Evolutionary conservation across 495 filamentous ascomycete genomes (phyloP).

Genomic region (Talaromyces liani): DNA sequence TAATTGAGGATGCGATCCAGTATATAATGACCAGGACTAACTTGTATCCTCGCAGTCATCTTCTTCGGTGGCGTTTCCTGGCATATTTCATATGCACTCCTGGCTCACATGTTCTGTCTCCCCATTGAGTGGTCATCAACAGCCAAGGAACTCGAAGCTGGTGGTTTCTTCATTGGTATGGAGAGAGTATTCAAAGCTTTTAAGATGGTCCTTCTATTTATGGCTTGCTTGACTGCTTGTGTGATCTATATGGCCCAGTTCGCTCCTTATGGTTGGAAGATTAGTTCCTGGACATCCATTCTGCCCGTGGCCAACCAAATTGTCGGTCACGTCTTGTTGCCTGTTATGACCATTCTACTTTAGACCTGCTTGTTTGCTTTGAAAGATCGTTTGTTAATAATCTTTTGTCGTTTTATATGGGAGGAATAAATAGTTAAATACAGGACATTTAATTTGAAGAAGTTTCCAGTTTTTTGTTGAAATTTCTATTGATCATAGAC

Average conservation of each 20-base stretch:
- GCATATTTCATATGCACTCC: constrained; percentile 37
- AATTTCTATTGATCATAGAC: background rate
- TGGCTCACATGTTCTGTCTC: constrained; percentile 42
- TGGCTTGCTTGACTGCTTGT: constrained; percentile 48
- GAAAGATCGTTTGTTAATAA: background rate
- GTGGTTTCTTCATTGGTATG: constrained; percentile 74
- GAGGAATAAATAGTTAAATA: background rate
- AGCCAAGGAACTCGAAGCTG: constrained; percentile 53
- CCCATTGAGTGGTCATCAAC: constrained; percentile 45
- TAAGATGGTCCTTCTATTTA: constrained; percentile 67
- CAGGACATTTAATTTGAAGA: background rate
- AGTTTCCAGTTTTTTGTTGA: background rate
- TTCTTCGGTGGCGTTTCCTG: constrained; percentile 42
- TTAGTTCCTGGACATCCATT: constrained; percentile 73
- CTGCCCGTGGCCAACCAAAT: constrained; percentile 35
- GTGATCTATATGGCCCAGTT: constrained; percentile 62
- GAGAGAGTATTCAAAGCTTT: constrained; percentile 72
- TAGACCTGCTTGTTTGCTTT: background rate
- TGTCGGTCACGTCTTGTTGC: constrained; percentile 6
- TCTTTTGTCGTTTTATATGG: background rate
- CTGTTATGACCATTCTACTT: constrained; percentile 9
- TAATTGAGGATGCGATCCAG: background rate
- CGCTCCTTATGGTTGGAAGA: constrained; percentile 60
- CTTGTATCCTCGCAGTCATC: constrained; percentile 11
- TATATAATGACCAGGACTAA: background rate